Evolutionary conservation across 2,329 filamentous ascomycete species (phyloP).

Genomic region (Alternaria ventricosa): DNA sequence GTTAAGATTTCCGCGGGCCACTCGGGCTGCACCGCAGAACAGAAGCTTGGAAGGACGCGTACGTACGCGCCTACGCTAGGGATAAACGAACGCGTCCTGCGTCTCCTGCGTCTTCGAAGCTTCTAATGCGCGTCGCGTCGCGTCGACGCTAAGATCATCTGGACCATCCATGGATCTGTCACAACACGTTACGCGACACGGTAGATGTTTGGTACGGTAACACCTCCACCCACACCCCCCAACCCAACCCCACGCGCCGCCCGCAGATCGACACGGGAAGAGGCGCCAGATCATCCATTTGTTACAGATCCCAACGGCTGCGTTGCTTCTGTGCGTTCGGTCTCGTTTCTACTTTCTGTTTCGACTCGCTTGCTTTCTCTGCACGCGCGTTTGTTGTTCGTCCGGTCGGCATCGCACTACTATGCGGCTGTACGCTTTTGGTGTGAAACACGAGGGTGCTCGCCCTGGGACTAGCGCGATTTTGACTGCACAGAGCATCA

Average conservation of each 20-base stretch:
- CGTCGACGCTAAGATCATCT: not conserved
- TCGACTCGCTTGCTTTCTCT: not conserved
- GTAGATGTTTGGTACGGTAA: not conserved
- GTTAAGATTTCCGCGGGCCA: not conserved
- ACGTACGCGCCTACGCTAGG: not conserved
- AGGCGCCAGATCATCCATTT: not conserved
- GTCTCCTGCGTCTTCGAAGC: not conserved
- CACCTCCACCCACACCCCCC: not conserved
- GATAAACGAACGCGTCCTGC: not conserved
- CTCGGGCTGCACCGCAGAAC: not conserved
- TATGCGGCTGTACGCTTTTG: not conserved
- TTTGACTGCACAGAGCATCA: conserved; percentile 6
- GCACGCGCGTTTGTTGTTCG: not conserved
- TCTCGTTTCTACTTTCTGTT: not conserved
- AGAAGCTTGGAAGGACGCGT: not conserved
- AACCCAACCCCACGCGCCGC: not conserved
- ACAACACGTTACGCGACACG: not conserved
- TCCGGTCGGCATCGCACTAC: not conserved
- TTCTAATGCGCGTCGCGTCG: not conserved
- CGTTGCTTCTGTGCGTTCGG: not conserved
- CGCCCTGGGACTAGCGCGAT: not conserved
- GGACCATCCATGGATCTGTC: not conserved
- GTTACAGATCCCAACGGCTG: not conserved
- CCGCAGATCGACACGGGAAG: not conserved
- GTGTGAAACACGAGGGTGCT: not conserved